Evolutionary conservation across 176 grass and related monocot species (phyloP).

Genomic region (Eleusine indica): DNA sequence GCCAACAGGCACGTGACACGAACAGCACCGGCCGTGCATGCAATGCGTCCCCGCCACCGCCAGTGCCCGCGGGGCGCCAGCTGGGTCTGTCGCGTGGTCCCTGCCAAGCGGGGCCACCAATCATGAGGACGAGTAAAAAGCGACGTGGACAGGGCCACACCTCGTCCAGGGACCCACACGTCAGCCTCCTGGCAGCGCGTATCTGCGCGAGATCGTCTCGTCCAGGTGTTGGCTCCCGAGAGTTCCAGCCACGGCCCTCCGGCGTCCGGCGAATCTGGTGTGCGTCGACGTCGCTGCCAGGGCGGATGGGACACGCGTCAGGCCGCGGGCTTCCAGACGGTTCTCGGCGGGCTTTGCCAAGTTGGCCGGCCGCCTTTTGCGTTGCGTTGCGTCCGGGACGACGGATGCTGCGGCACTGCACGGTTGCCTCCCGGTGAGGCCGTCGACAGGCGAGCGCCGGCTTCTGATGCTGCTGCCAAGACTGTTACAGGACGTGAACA

Average conservation of each 20-base stretch:
- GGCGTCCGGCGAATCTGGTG: not conserved
- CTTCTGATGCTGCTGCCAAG: not conserved
- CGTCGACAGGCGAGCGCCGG: slow-evolving; percentile 16
- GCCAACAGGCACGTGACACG: slow-evolving; percentile 13
- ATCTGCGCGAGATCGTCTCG: slow-evolving; percentile 30
- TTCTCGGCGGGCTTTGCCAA: not conserved
- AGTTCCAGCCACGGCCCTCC: slow-evolving; percentile 18
- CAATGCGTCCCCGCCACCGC: not conserved
- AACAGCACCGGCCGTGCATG: not conserved
- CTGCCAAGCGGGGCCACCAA: slow-evolving; percentile 12
- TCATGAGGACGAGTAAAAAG: slow-evolving; percentile 36
- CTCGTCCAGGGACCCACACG: not conserved
- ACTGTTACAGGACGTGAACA: not conserved
- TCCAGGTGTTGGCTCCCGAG: slow-evolving; percentile 47
- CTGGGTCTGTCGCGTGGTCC: slow-evolving; percentile 6
- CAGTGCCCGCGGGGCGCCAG: slow-evolving; percentile 19
- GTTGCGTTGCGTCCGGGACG: not conserved
- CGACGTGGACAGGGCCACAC: not conserved
- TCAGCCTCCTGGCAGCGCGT: slow-evolving; percentile 3
- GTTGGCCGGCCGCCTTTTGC: not conserved
- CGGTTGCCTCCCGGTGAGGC: slow-evolving; percentile 33
- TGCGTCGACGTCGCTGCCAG: slow-evolving; percentile 33
- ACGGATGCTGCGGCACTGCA: slow-evolving; percentile 4
- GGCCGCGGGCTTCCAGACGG: slow-evolving; percentile 23
- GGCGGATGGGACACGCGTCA: slow-evolving; percentile 39